These are phyloP conservation scores for Capsicum baccatum DNA, from an alignment of 257 asterid genomes.

Conservation along the genomic window DNA sequence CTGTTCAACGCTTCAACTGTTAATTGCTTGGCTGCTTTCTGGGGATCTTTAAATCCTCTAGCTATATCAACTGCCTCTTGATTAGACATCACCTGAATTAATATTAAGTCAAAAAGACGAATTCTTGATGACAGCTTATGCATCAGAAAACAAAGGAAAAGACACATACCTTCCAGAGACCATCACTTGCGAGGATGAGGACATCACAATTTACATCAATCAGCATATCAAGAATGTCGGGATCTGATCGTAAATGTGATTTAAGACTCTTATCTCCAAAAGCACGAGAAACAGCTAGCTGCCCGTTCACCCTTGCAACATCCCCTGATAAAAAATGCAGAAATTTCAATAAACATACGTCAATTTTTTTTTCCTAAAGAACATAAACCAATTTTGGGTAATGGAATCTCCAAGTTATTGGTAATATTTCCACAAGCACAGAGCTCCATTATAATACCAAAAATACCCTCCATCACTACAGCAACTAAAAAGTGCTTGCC, in stretches of 20 bases:
- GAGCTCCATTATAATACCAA: neutral
- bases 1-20: conserved; percentile 45
- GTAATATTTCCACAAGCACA: neutral
- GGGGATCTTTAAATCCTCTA: conserved; percentile 37
- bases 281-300: conserved; percentile 57
- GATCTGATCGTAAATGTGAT: conserved; percentile 52
- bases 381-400: neutral
- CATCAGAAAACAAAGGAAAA: neutral
- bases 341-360: neutral
- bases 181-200: conserved; percentile 54
- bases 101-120: neutral
- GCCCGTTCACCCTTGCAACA: conserved; percentile 52
- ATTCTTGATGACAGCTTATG: neutral
- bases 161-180: conserved; percentile 51
- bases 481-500: neutral
- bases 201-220: conserved; percentile 45
- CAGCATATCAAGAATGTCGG: conserved; percentile 40
- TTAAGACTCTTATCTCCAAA: conserved; percentile 55
- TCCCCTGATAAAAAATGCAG: conserved; percentile 42
- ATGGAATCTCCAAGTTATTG: neutral
- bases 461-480: neutral
- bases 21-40: conserved; percentile 48
- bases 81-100: conserved; percentile 48
- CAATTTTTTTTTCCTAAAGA: neutral
- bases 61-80: conserved; percentile 53